Evolutionary conservation across 495 filamentous ascomycete species (phyloP).

Genomic region (Neurospora pannonica): DNA sequence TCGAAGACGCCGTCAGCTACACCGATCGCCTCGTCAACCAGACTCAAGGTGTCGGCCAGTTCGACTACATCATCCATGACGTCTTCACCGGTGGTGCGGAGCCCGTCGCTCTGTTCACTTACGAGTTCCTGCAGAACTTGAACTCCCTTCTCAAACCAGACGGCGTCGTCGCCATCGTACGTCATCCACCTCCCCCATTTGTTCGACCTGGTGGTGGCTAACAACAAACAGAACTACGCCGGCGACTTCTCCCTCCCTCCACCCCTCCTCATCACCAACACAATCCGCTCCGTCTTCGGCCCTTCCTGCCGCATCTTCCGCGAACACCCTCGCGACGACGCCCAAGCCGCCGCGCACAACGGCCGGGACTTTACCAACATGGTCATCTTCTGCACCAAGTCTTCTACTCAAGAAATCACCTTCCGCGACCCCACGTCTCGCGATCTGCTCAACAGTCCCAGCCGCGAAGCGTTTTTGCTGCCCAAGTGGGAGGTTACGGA

Average conservation of each 20-base stretch:
- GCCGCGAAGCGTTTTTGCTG: conserved; percentile 56
- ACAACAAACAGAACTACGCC: conserved; percentile 71
- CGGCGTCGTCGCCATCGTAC: conserved; percentile 84
- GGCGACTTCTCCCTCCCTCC: conserved; percentile 72
- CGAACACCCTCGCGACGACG: conserved; percentile 49
- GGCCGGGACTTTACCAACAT: conserved; percentile 79
- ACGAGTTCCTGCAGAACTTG: conserved; percentile 66
- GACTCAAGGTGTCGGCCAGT: conserved; percentile 37
- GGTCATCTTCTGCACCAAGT: conserved; percentile 64
- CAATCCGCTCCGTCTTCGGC: conserved; percentile 64
- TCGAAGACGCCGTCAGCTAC: conserved; percentile 74
- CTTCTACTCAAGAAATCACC: conserved; percentile 26
- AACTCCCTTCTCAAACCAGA: conserved; percentile 58
- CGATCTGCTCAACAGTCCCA: conserved; percentile 65
- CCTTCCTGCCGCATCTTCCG: conserved; percentile 65
- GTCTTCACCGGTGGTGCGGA: conserved; percentile 98
- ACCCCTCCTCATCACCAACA: conserved; percentile 60
- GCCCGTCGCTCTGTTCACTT: conserved; percentile 77
- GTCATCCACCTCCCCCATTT: conserved; percentile 13
- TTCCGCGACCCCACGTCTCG: conserved; percentile 59
- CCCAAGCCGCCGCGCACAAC: conserved; percentile 26
- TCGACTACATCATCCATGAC: conserved; percentile 92
- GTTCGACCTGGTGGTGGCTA: background rate
- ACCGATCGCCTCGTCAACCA: conserved; percentile 42
- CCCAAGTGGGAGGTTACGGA: conserved; percentile 66